Evolutionary conservation across 805 yeast genomes (phyloP).

Genomic region (Wickerhamomyces hampshirensis): DNA sequence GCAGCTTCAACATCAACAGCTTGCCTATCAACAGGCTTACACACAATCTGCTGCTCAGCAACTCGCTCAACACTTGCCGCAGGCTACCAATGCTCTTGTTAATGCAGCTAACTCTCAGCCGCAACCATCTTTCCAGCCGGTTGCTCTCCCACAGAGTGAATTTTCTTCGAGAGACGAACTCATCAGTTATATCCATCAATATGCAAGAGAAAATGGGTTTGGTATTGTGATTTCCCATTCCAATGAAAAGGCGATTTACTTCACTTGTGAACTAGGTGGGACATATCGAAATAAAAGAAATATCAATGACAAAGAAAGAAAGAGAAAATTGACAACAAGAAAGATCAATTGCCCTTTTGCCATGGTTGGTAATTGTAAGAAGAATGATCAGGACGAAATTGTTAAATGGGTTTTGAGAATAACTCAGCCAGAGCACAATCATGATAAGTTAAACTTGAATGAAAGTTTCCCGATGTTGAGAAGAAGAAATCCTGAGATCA

Average conservation of each 20-base stretch:
- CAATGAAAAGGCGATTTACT: slow-evolving; percentile 27
- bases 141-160: slow-evolving; percentile 23
- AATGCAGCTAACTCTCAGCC: slow-evolving; percentile 10
- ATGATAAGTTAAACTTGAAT: slow-evolving; percentile 25
- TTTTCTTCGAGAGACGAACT: slow-evolving; percentile 21
- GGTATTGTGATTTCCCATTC: slow-evolving; percentile 29
- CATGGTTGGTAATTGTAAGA: slow-evolving; percentile 28
- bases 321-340: slow-evolving; percentile 26
- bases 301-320: slow-evolving; percentile 27
- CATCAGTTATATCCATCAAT: slow-evolving; percentile 23
- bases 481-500: slow-evolving; percentile 28
- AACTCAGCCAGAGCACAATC: slow-evolving; percentile 25
- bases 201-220: slow-evolving; percentile 27
- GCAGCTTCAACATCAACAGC: slow-evolving; percentile 12
- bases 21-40: slow-evolving; percentile 10
- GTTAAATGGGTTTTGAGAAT: slow-evolving; percentile 25
- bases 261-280: slow-evolving; percentile 28
- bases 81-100: slow-evolving; percentile 8
- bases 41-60: slow-evolving; percentile 17
- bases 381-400: slow-evolving; percentile 23
- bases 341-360: slow-evolving; percentile 28
- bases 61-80: slow-evolving; percentile 19
- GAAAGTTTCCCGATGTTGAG: slow-evolving; percentile 28
- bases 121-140: slow-evolving; percentile 16
- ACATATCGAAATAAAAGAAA: slow-evolving; percentile 27